Conservation (phyloP, 2,329 filamentous ascomycete genomes). For the Penicillium sp. region DNA sequence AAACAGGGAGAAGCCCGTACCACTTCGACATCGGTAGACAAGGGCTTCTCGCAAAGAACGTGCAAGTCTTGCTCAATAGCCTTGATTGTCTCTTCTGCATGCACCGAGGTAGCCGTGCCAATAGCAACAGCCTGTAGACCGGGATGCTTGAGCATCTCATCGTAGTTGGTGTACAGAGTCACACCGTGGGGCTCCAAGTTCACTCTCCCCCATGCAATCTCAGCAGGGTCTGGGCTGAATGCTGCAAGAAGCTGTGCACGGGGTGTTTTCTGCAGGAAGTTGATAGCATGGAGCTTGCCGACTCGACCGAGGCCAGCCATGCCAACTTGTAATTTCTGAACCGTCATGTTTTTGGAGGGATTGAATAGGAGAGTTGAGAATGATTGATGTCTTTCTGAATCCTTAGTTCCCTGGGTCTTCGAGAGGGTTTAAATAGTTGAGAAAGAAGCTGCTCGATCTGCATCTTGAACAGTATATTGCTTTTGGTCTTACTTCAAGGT, state of each 20-base stretch:
- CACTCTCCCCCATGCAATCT: slow-evolving; percentile 48
- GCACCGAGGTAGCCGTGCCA: slow-evolving; percentile 52
- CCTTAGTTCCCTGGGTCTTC: neutral
- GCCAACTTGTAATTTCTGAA: slow-evolving; percentile 41
- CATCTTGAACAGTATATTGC: neutral
- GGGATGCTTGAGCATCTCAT: slow-evolving; percentile 53
- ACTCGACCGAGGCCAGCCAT: slow-evolving; percentile 50
- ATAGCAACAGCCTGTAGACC: slow-evolving; percentile 55
- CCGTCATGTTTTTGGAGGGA: slow-evolving; percentile 13
- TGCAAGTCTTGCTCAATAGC: slow-evolving; percentile 53
- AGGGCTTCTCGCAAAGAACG: slow-evolving; percentile 54
- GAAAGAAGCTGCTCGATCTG: neutral
- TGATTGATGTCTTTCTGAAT: neutral
- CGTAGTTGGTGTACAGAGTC: slow-evolving; percentile 51
- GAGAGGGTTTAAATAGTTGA: slow-evolving; percentile 11
- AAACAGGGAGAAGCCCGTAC: slow-evolving; percentile 37
- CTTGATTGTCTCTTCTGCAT: slow-evolving; percentile 55
- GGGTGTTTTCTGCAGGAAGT: slow-evolving; percentile 45
- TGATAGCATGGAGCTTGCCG: slow-evolving; percentile 46
- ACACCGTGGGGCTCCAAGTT: slow-evolving; percentile 51
- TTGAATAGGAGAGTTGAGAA: neutral
- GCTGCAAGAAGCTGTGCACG: slow-evolving; percentile 48
- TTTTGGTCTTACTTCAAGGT: neutral
- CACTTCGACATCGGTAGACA: slow-evolving; percentile 55
- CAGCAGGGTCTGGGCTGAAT: slow-evolving; percentile 43